phyloP scores from a whole-genome alignment of 805 yeast genomes.

The Lachancea meyersii region DNA sequence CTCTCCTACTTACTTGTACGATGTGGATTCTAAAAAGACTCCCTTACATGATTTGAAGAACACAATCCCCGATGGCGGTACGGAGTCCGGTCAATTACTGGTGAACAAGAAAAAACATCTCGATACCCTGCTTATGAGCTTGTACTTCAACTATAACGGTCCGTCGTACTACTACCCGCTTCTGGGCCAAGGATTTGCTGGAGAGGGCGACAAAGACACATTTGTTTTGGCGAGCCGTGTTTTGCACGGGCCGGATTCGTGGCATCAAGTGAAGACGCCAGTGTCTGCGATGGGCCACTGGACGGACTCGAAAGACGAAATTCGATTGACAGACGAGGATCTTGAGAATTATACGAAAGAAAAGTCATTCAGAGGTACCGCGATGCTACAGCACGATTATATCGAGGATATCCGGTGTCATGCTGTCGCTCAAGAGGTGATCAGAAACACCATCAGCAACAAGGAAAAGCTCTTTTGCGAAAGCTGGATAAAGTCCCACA shows the following conservation, averaged over 20 bases:
- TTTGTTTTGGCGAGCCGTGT: conserved; percentile 60
- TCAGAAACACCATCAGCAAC: conserved; percentile 9
- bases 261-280: conserved; percentile 42
- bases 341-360: neutral
- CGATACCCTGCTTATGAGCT: conserved; percentile 50
- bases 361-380: conserved; percentile 50
- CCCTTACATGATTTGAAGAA: conserved; percentile 57
- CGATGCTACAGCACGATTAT: conserved; percentile 74
- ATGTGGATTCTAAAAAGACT: conserved; percentile 24
- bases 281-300: conserved; percentile 37
- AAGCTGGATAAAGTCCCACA: conserved; percentile 5
- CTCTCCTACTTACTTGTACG: conserved; percentile 27
- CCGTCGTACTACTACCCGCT: conserved; percentile 63
- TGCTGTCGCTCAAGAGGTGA: conserved; percentile 14
- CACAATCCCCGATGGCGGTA: conserved; percentile 60
- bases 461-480: conserved; percentile 6
- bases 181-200: conserved; percentile 68
- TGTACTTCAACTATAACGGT: conserved; percentile 64
- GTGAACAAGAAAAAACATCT: conserved; percentile 56
- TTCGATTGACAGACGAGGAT: conserved; percentile 11
- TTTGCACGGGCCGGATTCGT: conserved; percentile 30
- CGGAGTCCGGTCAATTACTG: conserved; percentile 67
- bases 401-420: conserved; percentile 44
- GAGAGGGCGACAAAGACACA: conserved; percentile 77
- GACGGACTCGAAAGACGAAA: conserved; percentile 24